These are phyloP conservation scores for Cutaneotrichosporon sp. DNA, from an alignment of 1,284 basidiomycete species.

Conservation along the genomic window DNA sequence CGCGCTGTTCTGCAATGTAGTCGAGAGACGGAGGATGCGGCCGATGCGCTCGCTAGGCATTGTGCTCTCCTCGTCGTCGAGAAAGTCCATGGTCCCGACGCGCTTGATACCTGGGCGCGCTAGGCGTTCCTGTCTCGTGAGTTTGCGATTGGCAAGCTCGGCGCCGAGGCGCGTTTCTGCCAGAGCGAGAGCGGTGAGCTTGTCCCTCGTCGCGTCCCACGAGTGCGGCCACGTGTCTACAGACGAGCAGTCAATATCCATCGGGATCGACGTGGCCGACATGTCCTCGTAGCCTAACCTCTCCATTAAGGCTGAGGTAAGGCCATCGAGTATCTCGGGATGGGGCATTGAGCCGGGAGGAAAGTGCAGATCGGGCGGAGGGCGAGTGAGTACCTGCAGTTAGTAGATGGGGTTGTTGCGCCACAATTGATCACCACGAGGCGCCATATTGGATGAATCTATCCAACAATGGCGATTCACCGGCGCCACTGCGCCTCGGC, in stretches of 20 bases:
- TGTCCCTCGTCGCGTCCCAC: constrained; percentile 43
- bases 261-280: not conserved
- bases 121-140: constrained; percentile 33
- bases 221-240: constrained; percentile 38
- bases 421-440: not conserved
- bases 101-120: constrained; percentile 26
- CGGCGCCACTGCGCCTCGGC: not conserved
- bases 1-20: constrained; percentile 41
- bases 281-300: not conserved
- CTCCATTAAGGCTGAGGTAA: constrained; percentile 41
- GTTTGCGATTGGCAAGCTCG: constrained; percentile 29
- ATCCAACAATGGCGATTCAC: not conserved
- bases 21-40: constrained; percentile 38
- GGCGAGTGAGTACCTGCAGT: constrained; percentile 34
- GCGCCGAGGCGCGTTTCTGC: constrained; percentile 39
- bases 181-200: constrained; percentile 44
- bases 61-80: constrained; percentile 25
- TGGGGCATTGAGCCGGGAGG: constrained; percentile 50
- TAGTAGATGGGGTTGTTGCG: not conserved
- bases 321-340: constrained; percentile 43
- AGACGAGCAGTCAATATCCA: not conserved
- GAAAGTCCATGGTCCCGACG: constrained; percentile 13
- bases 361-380: constrained; percentile 40
- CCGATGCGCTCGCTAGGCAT: constrained; percentile 25
- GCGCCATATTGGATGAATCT: constrained; percentile 19